Evolutionary conservation across 2,329 filamentous ascomycete genomes (phyloP).

Genomic region (Aspergillus proliferans): DNA sequence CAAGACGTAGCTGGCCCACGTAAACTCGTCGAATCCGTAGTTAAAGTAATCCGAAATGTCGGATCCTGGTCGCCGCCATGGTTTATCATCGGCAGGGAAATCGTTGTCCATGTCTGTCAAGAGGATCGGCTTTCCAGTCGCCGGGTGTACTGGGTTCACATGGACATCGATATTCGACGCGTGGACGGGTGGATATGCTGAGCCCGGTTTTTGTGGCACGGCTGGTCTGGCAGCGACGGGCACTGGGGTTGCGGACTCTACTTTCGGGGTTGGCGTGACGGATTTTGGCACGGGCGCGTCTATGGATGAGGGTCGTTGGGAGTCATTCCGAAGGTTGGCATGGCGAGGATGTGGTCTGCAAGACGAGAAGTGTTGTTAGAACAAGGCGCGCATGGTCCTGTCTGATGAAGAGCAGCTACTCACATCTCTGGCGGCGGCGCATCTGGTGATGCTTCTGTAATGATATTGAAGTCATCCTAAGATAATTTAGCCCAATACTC

Average conservation of each 20-base stretch:
- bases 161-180: slow-evolving; percentile 83
- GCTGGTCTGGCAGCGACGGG: slow-evolving; percentile 29
- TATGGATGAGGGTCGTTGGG: slow-evolving; percentile 27
- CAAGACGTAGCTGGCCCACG: slow-evolving; percentile 87
- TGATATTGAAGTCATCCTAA: slow-evolving; percentile 46
- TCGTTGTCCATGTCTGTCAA: slow-evolving; percentile 72
- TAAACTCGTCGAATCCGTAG: slow-evolving; percentile 98
- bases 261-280: slow-evolving; percentile 30
- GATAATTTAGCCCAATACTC: slow-evolving; percentile 8
- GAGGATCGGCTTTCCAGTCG: slow-evolving; percentile 70
- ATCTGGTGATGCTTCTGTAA: slow-evolving; percentile 42
- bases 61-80: slow-evolving; percentile 89
- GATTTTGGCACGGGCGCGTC: slow-evolving; percentile 28
- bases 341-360: slow-evolving; percentile 36
- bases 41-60: slow-evolving; percentile 98
- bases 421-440: slow-evolving; percentile 33
- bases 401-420: slow-evolving; percentile 10
- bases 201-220: slow-evolving; percentile 47
- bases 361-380: background rate
- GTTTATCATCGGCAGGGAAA: slow-evolving; percentile 67
- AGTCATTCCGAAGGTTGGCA: slow-evolving; percentile 29
- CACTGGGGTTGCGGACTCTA: slow-evolving; percentile 26
- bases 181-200: slow-evolving; percentile 59
- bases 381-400: slow-evolving; percentile 1
- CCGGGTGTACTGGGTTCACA: slow-evolving; percentile 70